phyloP scores from a whole-genome alignment of 352 stramenopile species.

The Pythium angustatum region DNA sequence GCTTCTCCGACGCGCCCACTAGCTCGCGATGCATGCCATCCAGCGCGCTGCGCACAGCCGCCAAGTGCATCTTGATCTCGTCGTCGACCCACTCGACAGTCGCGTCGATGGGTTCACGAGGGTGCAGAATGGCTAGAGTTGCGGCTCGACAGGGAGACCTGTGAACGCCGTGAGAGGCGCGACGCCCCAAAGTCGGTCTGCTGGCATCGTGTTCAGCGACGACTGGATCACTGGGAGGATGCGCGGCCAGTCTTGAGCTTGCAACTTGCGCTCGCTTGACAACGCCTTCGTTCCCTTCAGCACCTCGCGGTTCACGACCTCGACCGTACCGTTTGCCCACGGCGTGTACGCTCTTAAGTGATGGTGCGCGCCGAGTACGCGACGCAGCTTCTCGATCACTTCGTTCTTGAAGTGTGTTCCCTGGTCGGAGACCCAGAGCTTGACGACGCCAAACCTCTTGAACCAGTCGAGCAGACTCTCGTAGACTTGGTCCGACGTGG shows the following conservation, averaged over 20 bases:
- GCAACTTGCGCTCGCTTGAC: conserved; percentile 1
- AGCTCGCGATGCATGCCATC: conserved; percentile 14
- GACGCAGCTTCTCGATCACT: background rate
- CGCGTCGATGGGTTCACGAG: background rate
- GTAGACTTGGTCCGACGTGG: conserved; percentile 1
- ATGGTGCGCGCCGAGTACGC: conserved; percentile 21
- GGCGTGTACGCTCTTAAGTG: conserved; percentile 36
- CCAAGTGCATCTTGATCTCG: conserved; percentile 5
- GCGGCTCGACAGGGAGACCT: background rate
- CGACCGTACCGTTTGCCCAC: conserved; percentile 35
- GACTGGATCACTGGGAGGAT: conserved; percentile 21
- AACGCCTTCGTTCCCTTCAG: conserved; percentile 19
- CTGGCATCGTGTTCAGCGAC: conserved; percentile 17
- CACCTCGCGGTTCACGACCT: conserved; percentile 35
- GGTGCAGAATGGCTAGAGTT: conserved; percentile 8
- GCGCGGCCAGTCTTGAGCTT: background rate
- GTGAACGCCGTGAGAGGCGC: conserved; percentile 26
- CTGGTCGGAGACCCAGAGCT: background rate
- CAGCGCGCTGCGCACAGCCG: background rate
- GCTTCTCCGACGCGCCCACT: conserved; percentile 18
- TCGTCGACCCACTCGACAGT: conserved; percentile 10
- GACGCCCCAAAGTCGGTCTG: background rate
- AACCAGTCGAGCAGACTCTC: conserved; percentile 21
- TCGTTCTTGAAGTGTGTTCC: background rate
- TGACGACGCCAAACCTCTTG: background rate